Conservation (phyloP, 1,284 basidiomycete species). For the Ganoderma lucidum region DNA sequence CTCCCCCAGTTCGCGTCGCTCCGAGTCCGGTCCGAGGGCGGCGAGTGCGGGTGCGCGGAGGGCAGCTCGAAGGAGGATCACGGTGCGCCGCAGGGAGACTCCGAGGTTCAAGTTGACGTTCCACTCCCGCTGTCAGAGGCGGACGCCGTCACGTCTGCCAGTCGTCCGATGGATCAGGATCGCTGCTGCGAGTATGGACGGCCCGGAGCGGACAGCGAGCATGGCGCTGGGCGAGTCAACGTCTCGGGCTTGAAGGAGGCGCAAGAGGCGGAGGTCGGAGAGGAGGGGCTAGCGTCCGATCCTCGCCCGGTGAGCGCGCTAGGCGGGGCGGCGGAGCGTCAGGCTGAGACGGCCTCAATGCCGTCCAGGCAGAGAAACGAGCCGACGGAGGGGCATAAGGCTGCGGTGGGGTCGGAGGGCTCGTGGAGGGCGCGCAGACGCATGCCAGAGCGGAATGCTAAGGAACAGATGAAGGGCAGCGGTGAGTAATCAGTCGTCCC, state of each 20-base stretch:
- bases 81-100: not conserved
- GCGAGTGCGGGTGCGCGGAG: not conserved
- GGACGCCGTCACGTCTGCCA: not conserved
- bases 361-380: not conserved
- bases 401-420: not conserved
- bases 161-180: not conserved
- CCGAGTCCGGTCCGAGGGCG: not conserved
- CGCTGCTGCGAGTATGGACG: not conserved
- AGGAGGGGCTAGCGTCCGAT: slow-evolving; percentile 14
- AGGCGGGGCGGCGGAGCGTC: slow-evolving; percentile 4
- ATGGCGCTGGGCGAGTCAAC: not conserved
- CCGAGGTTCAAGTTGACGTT: not conserved
- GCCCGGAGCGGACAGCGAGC: not conserved
- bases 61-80: too few species aligned
- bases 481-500: not conserved
- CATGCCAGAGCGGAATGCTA: slow-evolving; percentile 1
- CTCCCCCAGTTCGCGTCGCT: slow-evolving; percentile 5
- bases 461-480: not conserved
- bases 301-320: slow-evolving; percentile 17
- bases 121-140: not conserved
- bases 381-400: not conserved
- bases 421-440: slow-evolving; percentile 3
- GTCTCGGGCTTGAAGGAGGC: not conserved
- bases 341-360: not conserved
- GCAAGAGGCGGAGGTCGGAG: not conserved